Percentiles rank a stretch among this genome's conserved stretches.
phyloP scores from a whole-genome alignment of 1,284 basidiomycete species.

The Boletus semigastroideus region DNA sequence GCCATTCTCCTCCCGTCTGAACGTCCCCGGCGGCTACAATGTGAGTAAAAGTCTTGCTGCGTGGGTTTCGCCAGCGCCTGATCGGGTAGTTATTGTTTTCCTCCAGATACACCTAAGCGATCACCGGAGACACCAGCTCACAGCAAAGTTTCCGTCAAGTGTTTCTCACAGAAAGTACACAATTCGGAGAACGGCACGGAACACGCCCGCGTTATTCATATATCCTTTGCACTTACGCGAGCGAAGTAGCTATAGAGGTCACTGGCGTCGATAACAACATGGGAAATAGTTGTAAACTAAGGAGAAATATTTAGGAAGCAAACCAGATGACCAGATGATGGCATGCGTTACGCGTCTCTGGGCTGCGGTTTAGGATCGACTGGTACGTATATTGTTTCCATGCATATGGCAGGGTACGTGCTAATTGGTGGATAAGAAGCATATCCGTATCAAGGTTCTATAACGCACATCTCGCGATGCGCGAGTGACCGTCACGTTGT shows the following conservation, averaged over 20 bases:
- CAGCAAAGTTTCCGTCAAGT: slow-evolving; percentile 32
- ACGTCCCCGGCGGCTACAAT: slow-evolving; percentile 50
- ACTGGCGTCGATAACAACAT: slow-evolving; percentile 34
- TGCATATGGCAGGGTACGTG: neutral
- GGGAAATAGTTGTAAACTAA: slow-evolving; percentile 29
- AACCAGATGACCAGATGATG: slow-evolving; percentile 33
- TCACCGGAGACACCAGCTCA: slow-evolving; percentile 48
- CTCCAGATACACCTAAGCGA: slow-evolving; percentile 15
- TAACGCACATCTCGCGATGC: slow-evolving; percentile 59
- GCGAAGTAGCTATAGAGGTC: slow-evolving; percentile 25
- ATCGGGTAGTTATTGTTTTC: neutral
- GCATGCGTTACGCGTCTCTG: slow-evolving; percentile 46
- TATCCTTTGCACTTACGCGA: too few relatives aligned
- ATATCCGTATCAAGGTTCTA: slow-evolving; percentile 54
- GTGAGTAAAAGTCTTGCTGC: slow-evolving; percentile 18
- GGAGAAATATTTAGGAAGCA: slow-evolving; percentile 34
- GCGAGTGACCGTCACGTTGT: slow-evolving; percentile 36
- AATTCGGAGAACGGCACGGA: slow-evolving; percentile 46
- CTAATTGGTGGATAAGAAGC: slow-evolving; percentile 26
- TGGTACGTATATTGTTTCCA: slow-evolving; percentile 31
- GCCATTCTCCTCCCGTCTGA: slow-evolving; percentile 42
- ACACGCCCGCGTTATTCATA: neutral
- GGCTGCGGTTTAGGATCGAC: slow-evolving; percentile 54
- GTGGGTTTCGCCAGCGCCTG: neutral
- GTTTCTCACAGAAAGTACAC: neutral